These are phyloP conservation scores for Thalassiosira pacifica DNA, from an alignment of 352 stramenopile genomes.

Conservation along the genomic window DNA sequence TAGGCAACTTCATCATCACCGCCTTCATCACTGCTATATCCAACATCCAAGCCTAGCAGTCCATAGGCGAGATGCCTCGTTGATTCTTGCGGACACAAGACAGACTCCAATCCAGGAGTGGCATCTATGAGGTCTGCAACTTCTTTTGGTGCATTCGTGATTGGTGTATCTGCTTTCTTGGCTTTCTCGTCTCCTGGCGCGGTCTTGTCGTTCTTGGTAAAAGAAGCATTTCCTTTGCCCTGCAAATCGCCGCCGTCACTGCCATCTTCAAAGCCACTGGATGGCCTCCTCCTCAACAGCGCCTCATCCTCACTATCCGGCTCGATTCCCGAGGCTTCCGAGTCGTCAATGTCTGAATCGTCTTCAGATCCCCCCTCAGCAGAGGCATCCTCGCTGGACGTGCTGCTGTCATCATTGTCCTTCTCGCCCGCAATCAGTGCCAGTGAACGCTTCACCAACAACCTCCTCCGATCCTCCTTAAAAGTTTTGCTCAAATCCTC, in stretches of 20 bases:
- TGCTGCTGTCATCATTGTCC: conserved; percentile 64
- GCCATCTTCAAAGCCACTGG: conserved; percentile 8
- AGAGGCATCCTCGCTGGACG: conserved; percentile 52
- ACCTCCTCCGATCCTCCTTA: conserved; percentile 74
- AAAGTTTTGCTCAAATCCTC: conserved; percentile 76
- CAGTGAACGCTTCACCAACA: conserved; percentile 72
- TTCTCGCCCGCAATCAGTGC: conserved; percentile 51
- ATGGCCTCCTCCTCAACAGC: conserved; percentile 43
- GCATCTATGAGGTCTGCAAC: conserved; percentile 36
- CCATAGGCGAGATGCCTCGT: conserved; percentile 79
- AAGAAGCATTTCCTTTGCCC: background rate
- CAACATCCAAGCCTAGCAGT: conserved; percentile 83
- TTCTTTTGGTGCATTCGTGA: conserved; percentile 1
- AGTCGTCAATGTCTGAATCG: conserved; percentile 76
- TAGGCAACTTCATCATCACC: conserved; percentile 85
- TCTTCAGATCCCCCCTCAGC: conserved; percentile 54
- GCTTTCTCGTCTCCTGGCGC: background rate
- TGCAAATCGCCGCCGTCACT: conserved; percentile 19
- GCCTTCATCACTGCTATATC: conserved; percentile 87
- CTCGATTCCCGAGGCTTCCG: conserved; percentile 71
- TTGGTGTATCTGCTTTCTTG: conserved; percentile 12
- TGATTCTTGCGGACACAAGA: conserved; percentile 74
- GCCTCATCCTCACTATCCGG: conserved; percentile 85
- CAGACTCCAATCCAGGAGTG: conserved; percentile 29
- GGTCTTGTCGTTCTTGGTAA: background rate